Percentiles rank a stretch among this genome's conserved stretches.
phyloP scores from a whole-genome alignment of 2,329 filamentous ascomycete genomes.

The Verruconis gallopava region DNA sequence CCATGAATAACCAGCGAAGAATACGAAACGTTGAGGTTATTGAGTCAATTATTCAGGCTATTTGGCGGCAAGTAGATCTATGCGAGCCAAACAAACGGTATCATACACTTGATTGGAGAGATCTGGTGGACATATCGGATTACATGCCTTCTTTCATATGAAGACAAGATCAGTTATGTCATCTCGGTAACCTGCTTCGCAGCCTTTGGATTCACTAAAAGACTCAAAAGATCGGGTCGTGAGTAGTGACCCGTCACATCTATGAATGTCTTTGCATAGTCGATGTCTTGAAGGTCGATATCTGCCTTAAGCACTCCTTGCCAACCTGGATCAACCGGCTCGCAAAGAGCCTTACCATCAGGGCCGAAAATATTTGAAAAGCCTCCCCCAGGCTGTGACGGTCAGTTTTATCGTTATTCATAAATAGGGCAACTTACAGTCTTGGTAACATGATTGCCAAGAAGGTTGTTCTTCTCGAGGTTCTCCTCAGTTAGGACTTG shows the following conservation, averaged over 20 bases:
- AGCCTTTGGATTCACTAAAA: slow-evolving; percentile 13
- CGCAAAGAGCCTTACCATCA: slow-evolving; percentile 18
- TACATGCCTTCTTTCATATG: slow-evolving; percentile 1
- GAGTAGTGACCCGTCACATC: slow-evolving; percentile 15
- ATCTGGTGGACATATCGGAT: not conserved
- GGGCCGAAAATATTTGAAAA: slow-evolving; percentile 23
- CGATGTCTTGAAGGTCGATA: slow-evolving; percentile 21
- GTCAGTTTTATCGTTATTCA: slow-evolving; percentile 8
- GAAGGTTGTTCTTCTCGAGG: slow-evolving; percentile 27
- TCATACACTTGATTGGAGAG: not conserved
- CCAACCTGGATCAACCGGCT: slow-evolving; percentile 16
- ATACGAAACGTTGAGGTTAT: not conserved
- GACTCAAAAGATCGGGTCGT: slow-evolving; percentile 14
- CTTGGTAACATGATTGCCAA: slow-evolving; percentile 22
- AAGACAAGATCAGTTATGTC: slow-evolving; percentile 10
- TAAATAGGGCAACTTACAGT: slow-evolving; percentile 13
- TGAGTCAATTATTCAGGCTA: not conserved
- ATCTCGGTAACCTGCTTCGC: slow-evolving; percentile 14
- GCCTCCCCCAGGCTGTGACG: slow-evolving; percentile 14
- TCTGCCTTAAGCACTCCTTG: slow-evolving; percentile 28
- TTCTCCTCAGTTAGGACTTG: slow-evolving; percentile 30
- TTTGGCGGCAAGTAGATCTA: not conserved
- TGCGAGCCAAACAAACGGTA: not conserved
- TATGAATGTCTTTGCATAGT: slow-evolving; percentile 14
- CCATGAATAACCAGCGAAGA: not conserved